Base-by-base conservation (phyloP, 768 basidiomycete genomes). In the Boletus bicolor region DNA sequence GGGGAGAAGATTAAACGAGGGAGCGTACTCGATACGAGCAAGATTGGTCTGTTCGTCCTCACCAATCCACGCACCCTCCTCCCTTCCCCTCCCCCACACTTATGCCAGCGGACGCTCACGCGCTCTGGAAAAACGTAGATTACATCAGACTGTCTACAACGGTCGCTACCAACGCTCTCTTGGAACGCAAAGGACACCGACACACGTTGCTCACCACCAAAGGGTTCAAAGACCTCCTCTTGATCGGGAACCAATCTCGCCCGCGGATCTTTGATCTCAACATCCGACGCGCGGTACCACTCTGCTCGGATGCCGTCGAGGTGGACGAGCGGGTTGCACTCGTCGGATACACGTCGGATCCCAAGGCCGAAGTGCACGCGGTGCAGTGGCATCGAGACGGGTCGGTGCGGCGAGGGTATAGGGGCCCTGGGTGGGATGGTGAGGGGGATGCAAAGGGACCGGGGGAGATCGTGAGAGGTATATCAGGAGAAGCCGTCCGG, bases 181-280 rank as follows among this genome's bases (percentile, higher is more conserved):
- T 98, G 7, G 96, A 98, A 65, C 86, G 96, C 45, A 95, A 96
- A 71, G 96, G 96, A 1, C 89, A 93, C 64, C 86, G 85, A 58
- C 93, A 96, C 56, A 95, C 93, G 0, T 77, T 98, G 36, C 75
- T 97, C 14, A 96, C 95, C 65, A 98, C 96, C 1, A 84, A 84
- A 57, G 93, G 93, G 0, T 96, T 95, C 79, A 85, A 84, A 68
- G 95, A 97, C 70, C 84, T 98, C 10, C 80, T 98, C 7, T 79
- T 90, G 34, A 98, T 98, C 55, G 93, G 93, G 9, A 97, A 97
- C 70, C 96, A 98, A 70, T 88, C 93, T 17, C 87, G 96, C 21
- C 96, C 96, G 2, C 85, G 83, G 64, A 97, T 98, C 62, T 98
- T 98, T 64, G 95, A 97, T 70, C 79, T 98, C 26, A 90, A 95